phyloP scores from a whole-genome alignment of 2,329 filamentous ascomycete species.

The Penicillium griseofulvum region DNA sequence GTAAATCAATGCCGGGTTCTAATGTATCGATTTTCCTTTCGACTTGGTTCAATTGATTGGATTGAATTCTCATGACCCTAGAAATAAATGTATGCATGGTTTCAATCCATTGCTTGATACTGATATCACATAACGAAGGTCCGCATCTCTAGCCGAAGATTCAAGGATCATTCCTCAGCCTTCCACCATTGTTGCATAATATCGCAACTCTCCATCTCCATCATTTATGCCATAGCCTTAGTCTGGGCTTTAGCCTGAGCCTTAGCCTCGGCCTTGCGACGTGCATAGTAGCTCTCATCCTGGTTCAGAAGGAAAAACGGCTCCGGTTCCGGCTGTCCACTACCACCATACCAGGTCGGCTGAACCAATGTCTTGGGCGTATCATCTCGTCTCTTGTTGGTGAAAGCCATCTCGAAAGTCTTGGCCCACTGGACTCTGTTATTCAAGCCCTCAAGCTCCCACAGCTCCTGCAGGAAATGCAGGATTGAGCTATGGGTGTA shows the following conservation, averaged over 20 bases:
- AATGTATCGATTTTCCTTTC: neutral
- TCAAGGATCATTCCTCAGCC: neutral
- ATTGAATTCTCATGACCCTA: neutral
- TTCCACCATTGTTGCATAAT: neutral
- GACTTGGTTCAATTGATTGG: neutral
- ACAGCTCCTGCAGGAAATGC: conserved; percentile 43
- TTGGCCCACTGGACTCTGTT: conserved; percentile 45
- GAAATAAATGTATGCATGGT: neutral
- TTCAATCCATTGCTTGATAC: neutral
- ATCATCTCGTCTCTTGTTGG: conserved; percentile 20
- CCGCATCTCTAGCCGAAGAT: neutral
- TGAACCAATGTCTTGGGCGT: conserved; percentile 30
- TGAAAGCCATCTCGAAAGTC: conserved; percentile 41
- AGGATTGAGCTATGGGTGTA: conserved; percentile 43
- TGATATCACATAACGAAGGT: neutral
- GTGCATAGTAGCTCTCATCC: conserved; percentile 29
- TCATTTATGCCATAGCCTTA: neutral
- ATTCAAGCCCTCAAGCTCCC: conserved; percentile 41
- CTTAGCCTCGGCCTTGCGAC: neutral
- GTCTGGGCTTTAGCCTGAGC: neutral
- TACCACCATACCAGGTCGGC: conserved; percentile 37
- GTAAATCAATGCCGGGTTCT: neutral
- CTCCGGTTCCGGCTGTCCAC: conserved; percentile 33
- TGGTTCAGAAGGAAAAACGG: conserved; percentile 35
- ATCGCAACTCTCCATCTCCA: neutral